phyloP scores from a whole-genome alignment of 1,139 yeast species.

The Nadsonia commutata region DNA sequence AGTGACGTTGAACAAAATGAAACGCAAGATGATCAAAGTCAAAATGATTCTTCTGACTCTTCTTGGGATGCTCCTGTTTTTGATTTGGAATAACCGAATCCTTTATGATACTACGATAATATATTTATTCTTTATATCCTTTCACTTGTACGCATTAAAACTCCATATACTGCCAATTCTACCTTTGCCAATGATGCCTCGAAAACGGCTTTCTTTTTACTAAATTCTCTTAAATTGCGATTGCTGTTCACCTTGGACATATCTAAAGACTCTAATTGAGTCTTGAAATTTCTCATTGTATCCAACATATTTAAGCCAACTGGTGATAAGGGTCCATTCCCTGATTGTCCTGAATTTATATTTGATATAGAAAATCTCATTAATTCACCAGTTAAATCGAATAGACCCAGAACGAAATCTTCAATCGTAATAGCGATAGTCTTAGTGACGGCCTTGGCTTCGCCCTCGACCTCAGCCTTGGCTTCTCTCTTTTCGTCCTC shows the following conservation, averaged over 20 bases:
- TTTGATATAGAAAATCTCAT: constrained; percentile 26
- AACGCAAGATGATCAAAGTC: not conserved
- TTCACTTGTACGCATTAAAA: not conserved
- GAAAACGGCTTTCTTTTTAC: constrained; percentile 13
- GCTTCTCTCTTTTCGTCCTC: not conserved
- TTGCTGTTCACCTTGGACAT: constrained; percentile 2
- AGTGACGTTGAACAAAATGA: constrained; percentile 1
- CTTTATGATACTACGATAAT: not conserved
- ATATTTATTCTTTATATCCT: not conserved
- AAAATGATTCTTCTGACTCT: not conserved
- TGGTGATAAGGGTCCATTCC: constrained; percentile 1
- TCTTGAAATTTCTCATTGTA: not conserved
- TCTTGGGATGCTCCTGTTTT: not conserved
- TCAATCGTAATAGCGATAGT: constrained; percentile 10
- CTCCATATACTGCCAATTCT: constrained; percentile 12
- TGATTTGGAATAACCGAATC: too few relatives aligned
- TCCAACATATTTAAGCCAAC: constrained; percentile 1
- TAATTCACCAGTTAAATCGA: constrained; percentile 32
- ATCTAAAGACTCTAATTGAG: constrained; percentile 1
- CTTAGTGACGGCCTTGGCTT: not conserved
- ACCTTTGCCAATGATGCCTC: constrained; percentile 13
- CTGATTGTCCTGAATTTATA: constrained; percentile 4
- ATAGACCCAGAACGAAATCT: constrained; percentile 29
- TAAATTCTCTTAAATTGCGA: constrained; percentile 9
- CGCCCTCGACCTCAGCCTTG: not conserved